Evolutionary conservation across 139 green algal species (phyloP), one percentile per base, ranked within the genome.

Genomic region (Micractinium conductrix): DNA sequence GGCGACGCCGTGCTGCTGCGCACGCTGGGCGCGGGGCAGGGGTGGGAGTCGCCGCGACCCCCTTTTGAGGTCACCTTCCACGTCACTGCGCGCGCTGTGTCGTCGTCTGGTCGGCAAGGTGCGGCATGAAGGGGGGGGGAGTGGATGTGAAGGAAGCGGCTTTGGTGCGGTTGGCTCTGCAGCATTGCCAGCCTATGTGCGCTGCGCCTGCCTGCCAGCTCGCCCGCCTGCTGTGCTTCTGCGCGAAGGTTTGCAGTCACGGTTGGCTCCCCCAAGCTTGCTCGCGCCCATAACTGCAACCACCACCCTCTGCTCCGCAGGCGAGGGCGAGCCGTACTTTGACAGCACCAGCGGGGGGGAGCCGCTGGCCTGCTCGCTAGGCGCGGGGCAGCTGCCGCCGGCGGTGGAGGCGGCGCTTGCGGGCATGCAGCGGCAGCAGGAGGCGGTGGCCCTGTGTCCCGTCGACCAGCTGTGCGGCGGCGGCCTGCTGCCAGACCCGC

Each of bases 41-140:
- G 88, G n/a, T 98, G 93, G 92, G 95, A 98, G 86, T 92, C 81
- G 24, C 92, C 94, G 1, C 60, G 94, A 3, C 79, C 91, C 30
- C 95, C 95, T 3, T 97, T 95, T 87, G 91, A 96, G 90, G 94
- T 96, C 62, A 35, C 28, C 30, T 22, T 84, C 16, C 81, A 80
- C 55, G 28, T 80, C 55, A 65, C 40, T 2, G 50, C 48, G 4
- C 75, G 79, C 50, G 38, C 38, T 8, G 63, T 58, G 1, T 67
- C 70, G 37, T 72, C 53, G n/a, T 48, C 44, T 1, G 79, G 55
- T 24, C 33, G 45, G 2, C 45, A n/a, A n/a, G n/a, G n/a, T n/a
- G n/a, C n/a, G n/a, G n/a, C n/a, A n/a, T n/a, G n/a, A n/a, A n/a
- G n/a, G n/a, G n/a, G n/a, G n/a, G n/a, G n/a, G n/a, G n/a, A n/a